phyloP scores from a whole-genome alignment of 129 eudicot genomes.

The Chrysanthemum makinoi region DNA sequence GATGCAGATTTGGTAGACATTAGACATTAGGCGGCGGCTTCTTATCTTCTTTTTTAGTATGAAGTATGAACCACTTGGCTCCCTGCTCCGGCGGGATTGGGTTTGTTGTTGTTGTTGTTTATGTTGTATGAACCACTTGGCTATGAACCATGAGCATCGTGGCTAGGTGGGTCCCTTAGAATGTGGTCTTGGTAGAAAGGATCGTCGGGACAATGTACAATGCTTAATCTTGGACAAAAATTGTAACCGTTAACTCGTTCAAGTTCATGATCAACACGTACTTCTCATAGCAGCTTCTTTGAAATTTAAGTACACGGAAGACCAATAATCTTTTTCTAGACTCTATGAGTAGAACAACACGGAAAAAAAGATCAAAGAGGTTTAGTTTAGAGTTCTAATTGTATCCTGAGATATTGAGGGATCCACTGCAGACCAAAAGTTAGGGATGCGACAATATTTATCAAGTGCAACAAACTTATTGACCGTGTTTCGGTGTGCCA shows the following conservation, averaged over 20 bases:
- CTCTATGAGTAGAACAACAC: slow-evolving; percentile 39
- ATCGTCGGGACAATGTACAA: slow-evolving; percentile 70
- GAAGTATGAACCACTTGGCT: neutral
- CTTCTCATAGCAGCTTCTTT: slow-evolving; percentile 40
- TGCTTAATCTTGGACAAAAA: slow-evolving; percentile 69
- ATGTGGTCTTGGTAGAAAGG: slow-evolving; percentile 78
- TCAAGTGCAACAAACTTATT: slow-evolving; percentile 68
- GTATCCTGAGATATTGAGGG: neutral
- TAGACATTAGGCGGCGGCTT: neutral
- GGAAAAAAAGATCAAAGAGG: neutral
- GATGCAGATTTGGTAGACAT: neutral
- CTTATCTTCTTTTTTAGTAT: slow-evolving; percentile 1
- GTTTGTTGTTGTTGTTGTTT: no score
- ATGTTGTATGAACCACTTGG: no score
- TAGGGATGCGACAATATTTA: slow-evolving; percentile 61
- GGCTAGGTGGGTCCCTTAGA: slow-evolving; percentile 28
- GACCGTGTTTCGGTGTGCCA: slow-evolving; percentile 65
- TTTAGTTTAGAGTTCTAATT: neutral
- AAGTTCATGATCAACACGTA: slow-evolving; percentile 41
- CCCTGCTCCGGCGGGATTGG: no score
- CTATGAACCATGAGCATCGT: slow-evolving; percentile 14
- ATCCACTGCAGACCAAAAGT: neutral
- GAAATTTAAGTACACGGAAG: slow-evolving; percentile 60
- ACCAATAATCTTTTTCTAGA: slow-evolving; percentile 82
- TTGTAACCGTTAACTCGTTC: slow-evolving; percentile 54